Conservation (phyloP, 371 early-diverging fungal species). For the Rhizopus microsporus region DNA sequence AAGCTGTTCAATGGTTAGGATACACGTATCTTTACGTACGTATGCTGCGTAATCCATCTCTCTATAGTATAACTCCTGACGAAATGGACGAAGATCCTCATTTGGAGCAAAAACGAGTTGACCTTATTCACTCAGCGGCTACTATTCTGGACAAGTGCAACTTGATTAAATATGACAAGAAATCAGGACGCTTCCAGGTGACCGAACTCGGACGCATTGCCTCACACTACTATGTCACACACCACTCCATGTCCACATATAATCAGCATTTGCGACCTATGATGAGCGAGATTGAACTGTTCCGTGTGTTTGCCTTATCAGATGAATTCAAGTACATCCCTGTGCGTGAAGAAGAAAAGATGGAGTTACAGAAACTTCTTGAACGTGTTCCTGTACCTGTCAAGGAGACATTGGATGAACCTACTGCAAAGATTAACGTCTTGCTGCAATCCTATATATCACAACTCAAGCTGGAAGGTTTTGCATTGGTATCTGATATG, state of each 20-base stretch:
- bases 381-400: conserved; percentile 95
- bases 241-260: conserved; percentile 90
- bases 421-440: conserved; percentile 94
- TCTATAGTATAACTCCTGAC: conserved; percentile 79
- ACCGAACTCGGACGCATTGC: conserved; percentile 97
- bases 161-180: conserved; percentile 91
- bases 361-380: conserved; percentile 88
- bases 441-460: conserved; percentile 94
- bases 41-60: conserved; percentile 85
- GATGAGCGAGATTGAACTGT: conserved; percentile 91
- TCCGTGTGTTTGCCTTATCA: conserved; percentile 87
- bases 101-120: conserved; percentile 84
- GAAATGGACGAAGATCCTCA: conserved; percentile 83
- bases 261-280: conserved; percentile 91
- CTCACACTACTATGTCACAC: conserved; percentile 92
- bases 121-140: conserved; percentile 90
- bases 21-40: conserved; percentile 97
- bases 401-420: conserved; percentile 88
- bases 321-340: conserved; percentile 96
- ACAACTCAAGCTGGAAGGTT: conserved; percentile 87
- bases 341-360: conserved; percentile 95
- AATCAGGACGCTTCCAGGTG: conserved; percentile 83
- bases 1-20: conserved; percentile 96
- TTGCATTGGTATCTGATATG: conserved; percentile 95
- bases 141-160: conserved; percentile 82